Percentiles rank a stretch among this genome's conserved stretches.
Evolutionary conservation across 2,329 filamentous ascomycete species (phyloP).

Genomic region (Trichoderma citrinoviride): DNA sequence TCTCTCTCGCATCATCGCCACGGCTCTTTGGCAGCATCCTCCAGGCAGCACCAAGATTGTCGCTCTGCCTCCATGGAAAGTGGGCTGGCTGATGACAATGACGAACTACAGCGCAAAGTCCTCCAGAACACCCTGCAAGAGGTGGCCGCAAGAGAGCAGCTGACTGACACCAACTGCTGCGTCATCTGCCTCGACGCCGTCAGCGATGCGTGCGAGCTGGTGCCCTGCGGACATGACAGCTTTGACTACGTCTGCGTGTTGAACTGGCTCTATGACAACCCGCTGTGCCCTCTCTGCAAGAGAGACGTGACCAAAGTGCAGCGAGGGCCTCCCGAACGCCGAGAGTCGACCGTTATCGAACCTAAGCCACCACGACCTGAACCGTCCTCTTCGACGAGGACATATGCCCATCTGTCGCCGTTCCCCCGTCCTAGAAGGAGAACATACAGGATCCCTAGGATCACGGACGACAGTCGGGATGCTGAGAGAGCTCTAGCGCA

Average conservation of each 20-base stretch:
- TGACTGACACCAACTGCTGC: slow-evolving; percentile 51
- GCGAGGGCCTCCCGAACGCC: slow-evolving; percentile 56
- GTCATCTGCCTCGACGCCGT: slow-evolving; percentile 84
- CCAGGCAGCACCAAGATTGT: neutral
- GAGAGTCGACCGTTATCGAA: slow-evolving; percentile 54
- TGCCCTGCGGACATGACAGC: slow-evolving; percentile 73
- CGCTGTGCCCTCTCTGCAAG: slow-evolving; percentile 78
- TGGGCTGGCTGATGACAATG: neutral
- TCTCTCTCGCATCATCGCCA: slow-evolving; percentile 5
- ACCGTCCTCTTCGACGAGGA: neutral
- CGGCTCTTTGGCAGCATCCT: neutral
- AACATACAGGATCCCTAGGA: slow-evolving; percentile 9
- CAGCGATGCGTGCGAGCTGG: slow-evolving; percentile 66
- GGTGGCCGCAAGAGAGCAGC: slow-evolving; percentile 33
- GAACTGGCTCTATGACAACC: slow-evolving; percentile 73
- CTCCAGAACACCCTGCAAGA: slow-evolving; percentile 47
- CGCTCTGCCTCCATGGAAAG: slow-evolving; percentile 18
- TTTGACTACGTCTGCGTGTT: slow-evolving; percentile 85
- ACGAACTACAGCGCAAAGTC: slow-evolving; percentile 42
- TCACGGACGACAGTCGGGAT: neutral
- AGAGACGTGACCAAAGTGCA: slow-evolving; percentile 55
- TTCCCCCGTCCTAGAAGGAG: slow-evolving; percentile 7
- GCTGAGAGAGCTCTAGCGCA: slow-evolving; percentile 34
- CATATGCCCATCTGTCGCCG: neutral
- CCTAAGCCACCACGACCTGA: slow-evolving; percentile 35